Base-by-base conservation (phyloP, 345 rosid species). In the Viola odorata region DNA sequence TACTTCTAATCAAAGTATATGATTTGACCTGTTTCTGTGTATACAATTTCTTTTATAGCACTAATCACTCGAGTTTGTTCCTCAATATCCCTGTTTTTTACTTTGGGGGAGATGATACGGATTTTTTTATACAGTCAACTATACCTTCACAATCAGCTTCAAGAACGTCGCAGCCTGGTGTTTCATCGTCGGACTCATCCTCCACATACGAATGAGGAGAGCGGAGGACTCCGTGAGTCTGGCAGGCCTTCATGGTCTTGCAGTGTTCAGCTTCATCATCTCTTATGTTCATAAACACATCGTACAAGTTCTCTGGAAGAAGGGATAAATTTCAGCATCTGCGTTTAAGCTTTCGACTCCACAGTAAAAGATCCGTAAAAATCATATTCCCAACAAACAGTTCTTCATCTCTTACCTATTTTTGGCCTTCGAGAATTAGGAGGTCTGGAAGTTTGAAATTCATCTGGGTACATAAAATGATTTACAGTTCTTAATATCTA, bases 191-290 rank as follows among this genome's bases (percentile, higher is more conserved):
- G 0, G 15, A 47, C 16, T 57, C 70, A 41, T 75, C 80, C 59
- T 79, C 95, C 12, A 51, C 3, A 23, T 57, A 64, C 10, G 98
- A 84, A 74, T 94, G 99, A 16, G 99, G 99, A 7, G 99, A 94
- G 5, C 76, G 87, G 13, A 94, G 96, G 50, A 74, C 88, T 47
- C 96, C 99, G 12, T 73, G 95, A 12, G 75, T 94, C 62, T 94
- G 99, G 66, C 97, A 94, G 48, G 91, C 95, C 75, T 74, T 86
- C 99, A 90, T 90, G 0, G 99, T 94, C 81, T 94, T 88, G 56
- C 97, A 90, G 62, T 94, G 99, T 69, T 94, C 99, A 23, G 91
- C 99, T 81, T 94, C 97, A 12, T 94, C 96, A 4, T 94, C 99
- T 80, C 99, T 81, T 44, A 94, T 74, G 79, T 90, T 94, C 66